A percentile compares a stretch with the other conserved stretches of the same genome.
phyloP scores from a whole-genome alignment of 441 rosid species.

The Manihot esculenta region DNA sequence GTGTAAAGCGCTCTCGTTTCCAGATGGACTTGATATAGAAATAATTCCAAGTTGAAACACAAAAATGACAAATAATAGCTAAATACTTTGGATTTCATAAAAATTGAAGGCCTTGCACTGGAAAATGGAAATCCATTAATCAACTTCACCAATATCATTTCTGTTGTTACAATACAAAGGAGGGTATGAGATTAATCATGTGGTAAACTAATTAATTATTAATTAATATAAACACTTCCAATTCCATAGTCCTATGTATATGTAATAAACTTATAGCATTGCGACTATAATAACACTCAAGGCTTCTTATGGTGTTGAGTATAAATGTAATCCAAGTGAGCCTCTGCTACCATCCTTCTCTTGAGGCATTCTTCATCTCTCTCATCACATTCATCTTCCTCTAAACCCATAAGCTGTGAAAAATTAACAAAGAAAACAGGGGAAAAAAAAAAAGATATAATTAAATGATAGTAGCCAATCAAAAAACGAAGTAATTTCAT shows the following conservation, averaged over 20 bases:
- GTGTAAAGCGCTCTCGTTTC: no score
- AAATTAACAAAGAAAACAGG: not conserved
- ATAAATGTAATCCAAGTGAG: conserved; percentile 86
- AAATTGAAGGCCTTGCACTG: no score
- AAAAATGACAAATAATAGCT: no score
- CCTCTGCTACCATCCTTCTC: conserved; percentile 67
- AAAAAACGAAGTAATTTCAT: not conserved
- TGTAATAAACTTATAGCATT: no score
- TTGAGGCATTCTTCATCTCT: conserved; percentile 56
- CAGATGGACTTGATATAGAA: no score
- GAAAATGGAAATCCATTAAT: no score
- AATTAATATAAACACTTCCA: not conserved
- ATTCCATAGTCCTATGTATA: not conserved
- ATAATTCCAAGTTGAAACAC: no score
- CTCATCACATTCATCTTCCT: conserved; percentile 43
- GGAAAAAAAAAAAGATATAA: not conserved
- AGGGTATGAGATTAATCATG: not conserved
- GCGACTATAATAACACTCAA: conserved; percentile 17
- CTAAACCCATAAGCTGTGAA: conserved; percentile 57
- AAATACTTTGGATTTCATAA: no score
- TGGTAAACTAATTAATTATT: not conserved
- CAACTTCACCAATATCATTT: no score
- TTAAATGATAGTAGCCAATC: not conserved
- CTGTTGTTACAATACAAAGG: no score
- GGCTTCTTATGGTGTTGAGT: conserved; percentile 62